Conservation (phyloP, 495 filamentous ascomycete genomes). For the Paragyromitra xinjiangensis region DNA sequence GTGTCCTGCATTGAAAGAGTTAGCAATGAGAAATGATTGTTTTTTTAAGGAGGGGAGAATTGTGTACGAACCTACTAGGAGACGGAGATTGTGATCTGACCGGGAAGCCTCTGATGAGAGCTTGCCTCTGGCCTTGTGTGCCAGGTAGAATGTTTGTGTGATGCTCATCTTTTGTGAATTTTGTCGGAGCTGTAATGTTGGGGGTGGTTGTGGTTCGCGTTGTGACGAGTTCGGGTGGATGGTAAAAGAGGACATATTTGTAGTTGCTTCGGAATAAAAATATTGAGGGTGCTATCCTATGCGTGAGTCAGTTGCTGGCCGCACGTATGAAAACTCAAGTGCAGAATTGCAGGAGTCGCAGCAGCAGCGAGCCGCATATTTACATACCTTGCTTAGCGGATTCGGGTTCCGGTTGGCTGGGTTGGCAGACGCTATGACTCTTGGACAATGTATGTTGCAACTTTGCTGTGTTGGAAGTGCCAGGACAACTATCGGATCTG, state of each 20-base stretch:
- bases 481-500: constrained; percentile 37
- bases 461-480: constrained; percentile 42
- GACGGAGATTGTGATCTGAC: constrained; percentile 90
- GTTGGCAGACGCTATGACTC: constrained; percentile 43
- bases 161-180: constrained; percentile 81
- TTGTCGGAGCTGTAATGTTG: constrained; percentile 44
- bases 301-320: constrained; percentile 52
- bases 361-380: constrained; percentile 49
- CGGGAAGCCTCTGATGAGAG: constrained; percentile 88
- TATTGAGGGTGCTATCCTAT: constrained; percentile 29
- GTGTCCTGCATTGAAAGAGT: constrained; percentile 66
- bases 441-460: constrained; percentile 35
- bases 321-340: constrained; percentile 25
- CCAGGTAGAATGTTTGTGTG: constrained; percentile 96
- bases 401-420: constrained; percentile 47
- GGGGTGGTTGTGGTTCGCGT: constrained; percentile 43
- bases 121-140: constrained; percentile 94
- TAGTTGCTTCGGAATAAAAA: constrained; percentile 34
- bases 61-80: constrained; percentile 71
- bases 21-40: constrained; percentile 30
- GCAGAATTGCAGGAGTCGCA: constrained; percentile 42
- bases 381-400: constrained; percentile 50
- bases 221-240: constrained; percentile 39
- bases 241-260: constrained; percentile 53
- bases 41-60: neutral